Conservation (phyloP, 2,329 filamentous ascomycete genomes). For the Fusarium mundagurra region DNA sequence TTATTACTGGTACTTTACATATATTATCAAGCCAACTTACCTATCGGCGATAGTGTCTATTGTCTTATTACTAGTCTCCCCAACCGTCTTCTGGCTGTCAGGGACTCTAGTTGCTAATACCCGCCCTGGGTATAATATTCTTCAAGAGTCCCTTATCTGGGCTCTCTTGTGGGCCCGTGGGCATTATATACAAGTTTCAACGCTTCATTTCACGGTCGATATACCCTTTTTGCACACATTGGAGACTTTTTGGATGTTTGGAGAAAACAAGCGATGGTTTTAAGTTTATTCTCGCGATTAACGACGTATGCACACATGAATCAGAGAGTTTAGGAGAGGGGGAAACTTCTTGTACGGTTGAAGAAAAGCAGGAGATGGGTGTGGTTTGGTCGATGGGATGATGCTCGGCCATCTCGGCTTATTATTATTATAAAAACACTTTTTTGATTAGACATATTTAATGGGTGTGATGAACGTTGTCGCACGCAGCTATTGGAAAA, state of each 20-base stretch:
- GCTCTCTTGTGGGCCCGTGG: conserved; percentile 32
- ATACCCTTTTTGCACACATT: conserved; percentile 44
- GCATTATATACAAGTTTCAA: conserved; percentile 42
- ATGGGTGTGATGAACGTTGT: conserved; percentile 30
- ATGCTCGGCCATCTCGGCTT: conserved; percentile 23
- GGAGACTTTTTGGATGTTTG: conserved; percentile 39
- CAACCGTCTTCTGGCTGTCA: neutral
- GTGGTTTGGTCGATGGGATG: conserved; percentile 26
- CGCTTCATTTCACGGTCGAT: conserved; percentile 45
- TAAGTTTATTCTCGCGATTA: conserved; percentile 36
- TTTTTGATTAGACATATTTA: conserved; percentile 39
- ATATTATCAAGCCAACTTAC: conserved; percentile 42
- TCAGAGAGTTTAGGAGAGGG: conserved; percentile 20
- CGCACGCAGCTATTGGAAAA: conserved; percentile 18
- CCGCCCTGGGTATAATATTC: conserved; percentile 30
- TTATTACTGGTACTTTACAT: conserved; percentile 41
- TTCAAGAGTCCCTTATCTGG: conserved; percentile 8
- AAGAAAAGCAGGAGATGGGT: conserved; percentile 11
- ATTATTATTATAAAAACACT: conserved; percentile 32
- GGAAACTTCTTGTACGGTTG: conserved; percentile 21
- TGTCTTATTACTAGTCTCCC: conserved; percentile 35
- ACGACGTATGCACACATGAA: conserved; percentile 44
- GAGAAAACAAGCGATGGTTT: conserved; percentile 38
- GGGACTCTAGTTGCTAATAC: conserved; percentile 22
- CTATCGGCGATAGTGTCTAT: conserved; percentile 50